A percentile compares a stretch with the other conserved stretches of the same genome.
Conservation (phyloP, 2,329 filamentous ascomycete genomes). For the Aureobasidium lini region DNA sequence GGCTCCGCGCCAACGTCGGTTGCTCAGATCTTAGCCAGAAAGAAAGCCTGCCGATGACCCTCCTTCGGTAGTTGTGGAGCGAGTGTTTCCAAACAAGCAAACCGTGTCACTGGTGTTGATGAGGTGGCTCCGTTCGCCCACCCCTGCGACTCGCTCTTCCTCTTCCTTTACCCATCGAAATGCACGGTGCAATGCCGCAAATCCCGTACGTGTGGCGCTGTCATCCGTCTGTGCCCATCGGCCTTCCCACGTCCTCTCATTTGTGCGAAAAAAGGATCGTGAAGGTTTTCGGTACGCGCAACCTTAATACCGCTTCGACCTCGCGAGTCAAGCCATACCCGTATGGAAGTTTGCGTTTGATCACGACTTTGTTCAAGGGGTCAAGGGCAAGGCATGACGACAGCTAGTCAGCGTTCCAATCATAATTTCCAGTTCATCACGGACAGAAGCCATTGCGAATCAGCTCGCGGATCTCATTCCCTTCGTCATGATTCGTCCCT, state of each 20-base stretch:
- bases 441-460: neutral
- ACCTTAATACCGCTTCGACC: constrained; percentile 7
- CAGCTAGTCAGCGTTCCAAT: neutral
- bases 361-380: neutral
- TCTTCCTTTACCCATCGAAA: neutral
- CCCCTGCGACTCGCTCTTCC: neutral
- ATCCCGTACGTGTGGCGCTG: constrained; percentile 4
- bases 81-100: constrained; percentile 4
- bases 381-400: constrained; percentile 7
- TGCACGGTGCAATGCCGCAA: neutral
- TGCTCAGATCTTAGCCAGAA: constrained; percentile 10
- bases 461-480: neutral
- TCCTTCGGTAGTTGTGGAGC: constrained; percentile 7
- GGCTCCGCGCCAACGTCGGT: neutral
- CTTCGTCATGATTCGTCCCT: neutral
- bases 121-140: neutral
- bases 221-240: constrained; percentile 8
- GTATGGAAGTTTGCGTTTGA: neutral
- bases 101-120: neutral
- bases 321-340: neutral
- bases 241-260: constrained; percentile 1
- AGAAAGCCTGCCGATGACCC: constrained; percentile 2
- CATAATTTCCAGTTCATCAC: neutral
- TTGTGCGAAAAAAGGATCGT: constrained; percentile 4
- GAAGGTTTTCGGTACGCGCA: constrained; percentile 12